Base-by-base conservation (phyloP, 176 grass and related monocot genomes). In the Eleusine indica region DNA sequence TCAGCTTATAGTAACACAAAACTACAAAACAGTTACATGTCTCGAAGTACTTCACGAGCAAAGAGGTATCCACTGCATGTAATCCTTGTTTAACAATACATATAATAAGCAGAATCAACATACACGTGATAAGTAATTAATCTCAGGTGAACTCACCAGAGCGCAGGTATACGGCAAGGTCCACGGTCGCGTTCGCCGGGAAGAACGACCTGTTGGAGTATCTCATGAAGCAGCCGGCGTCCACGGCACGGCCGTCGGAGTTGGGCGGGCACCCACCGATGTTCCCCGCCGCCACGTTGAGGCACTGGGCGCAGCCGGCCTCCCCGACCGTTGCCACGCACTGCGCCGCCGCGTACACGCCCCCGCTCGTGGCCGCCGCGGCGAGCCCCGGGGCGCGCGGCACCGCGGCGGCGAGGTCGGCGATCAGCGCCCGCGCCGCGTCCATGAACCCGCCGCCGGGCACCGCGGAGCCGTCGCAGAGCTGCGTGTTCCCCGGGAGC, bases 141-240 rank as follows among this genome's bases (percentile, higher is more conserved):
- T 0, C 18, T n/a, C 17, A 70, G 52, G 42, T 73, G 25, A 60
- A 60, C 75, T 84, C 78, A 97, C 94, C 91, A 67, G 91, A 97
- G 65, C 84, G 81, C 75, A 91, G 74, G 80, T 88, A 90, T 76
- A 69, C 8, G 35, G 91, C 35, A 57, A 97, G 84, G 82, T 97
- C 83, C 32, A 89, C 15, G 3, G 89, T 97, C 66, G 84, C 87
- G 82, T 97, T 97, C 32, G 79, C 73, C 6, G 78, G 78, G 79
- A 97, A 97, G 89, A 94, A 97, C 14, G 85, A 48, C 57, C 25
- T 75, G 44, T 88, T 58, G 62, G 94, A 97, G 87, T 94, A 97
- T 79, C 89, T 89, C 94, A 97, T 91, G 87, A 92, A 97, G 72
- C 94, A 97, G 7, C 94, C 94, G 41, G 89, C 91, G 32, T 90